A percentile compares a stretch with the other conserved stretches of the same genome.
Conservation (phyloP, 371 early-diverging fungal species). For the Parasitella parasitica region DNA sequence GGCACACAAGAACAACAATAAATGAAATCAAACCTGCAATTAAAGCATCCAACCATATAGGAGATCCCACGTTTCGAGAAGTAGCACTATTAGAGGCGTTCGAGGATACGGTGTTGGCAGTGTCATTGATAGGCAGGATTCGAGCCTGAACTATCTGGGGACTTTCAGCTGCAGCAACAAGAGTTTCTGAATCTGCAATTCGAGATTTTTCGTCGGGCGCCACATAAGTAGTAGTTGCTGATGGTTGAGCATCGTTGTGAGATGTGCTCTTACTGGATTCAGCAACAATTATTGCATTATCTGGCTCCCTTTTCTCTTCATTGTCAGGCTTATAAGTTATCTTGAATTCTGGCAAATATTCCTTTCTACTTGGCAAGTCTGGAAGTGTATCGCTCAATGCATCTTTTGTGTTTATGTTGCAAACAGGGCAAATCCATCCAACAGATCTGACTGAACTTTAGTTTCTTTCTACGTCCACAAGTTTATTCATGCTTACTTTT, state of each 20-base stretch:
- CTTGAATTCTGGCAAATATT: slow-evolving; percentile 24
- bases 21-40: slow-evolving; percentile 37
- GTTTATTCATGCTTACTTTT: slow-evolving; percentile 32
- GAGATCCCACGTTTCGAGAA: neutral
- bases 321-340: slow-evolving; percentile 16
- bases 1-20: neutral
- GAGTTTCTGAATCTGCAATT: neutral
- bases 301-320: neutral
- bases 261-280: neutral
- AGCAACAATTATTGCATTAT: neutral
- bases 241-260: neutral
- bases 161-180: neutral
- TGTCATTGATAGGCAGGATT: neutral
- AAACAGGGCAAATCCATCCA: slow-evolving; percentile 32
- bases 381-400: slow-evolving; percentile 24
- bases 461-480: too few species aligned
- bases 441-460: slow-evolving; percentile 16
- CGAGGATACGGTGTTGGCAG: neutral
- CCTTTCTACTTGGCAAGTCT: neutral
- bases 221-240: neutral
- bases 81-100: neutral
- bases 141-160: neutral
- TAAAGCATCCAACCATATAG: slow-evolving; percentile 51
- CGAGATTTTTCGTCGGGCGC: neutral
- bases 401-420: slow-evolving; percentile 23